Conservation (phyloP, 495 filamentous ascomycete genomes). For the Terfezia claveryi region DNA sequence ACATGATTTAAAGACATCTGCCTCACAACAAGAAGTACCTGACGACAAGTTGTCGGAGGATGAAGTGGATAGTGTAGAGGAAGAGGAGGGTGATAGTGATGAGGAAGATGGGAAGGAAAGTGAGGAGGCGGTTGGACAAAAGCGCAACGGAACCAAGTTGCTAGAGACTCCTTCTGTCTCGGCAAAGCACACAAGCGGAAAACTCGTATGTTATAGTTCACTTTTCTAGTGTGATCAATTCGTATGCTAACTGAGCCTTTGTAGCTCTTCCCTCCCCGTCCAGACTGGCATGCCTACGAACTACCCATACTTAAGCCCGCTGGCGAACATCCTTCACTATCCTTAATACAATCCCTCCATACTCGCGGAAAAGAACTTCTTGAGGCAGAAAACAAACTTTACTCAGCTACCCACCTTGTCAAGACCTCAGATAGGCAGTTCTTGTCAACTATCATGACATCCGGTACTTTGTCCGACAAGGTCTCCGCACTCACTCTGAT, state of each 20-base stretch:
- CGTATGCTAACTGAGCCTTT: slow-evolving; percentile 9
- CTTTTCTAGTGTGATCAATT: not conserved
- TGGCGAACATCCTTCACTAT: slow-evolving; percentile 29
- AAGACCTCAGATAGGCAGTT: slow-evolving; percentile 71
- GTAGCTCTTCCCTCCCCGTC: slow-evolving; percentile 50
- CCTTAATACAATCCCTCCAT: slow-evolving; percentile 49
- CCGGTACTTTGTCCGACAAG: slow-evolving; percentile 88
- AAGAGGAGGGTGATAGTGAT: slow-evolving; percentile 6
- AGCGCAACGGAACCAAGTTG: not conserved
- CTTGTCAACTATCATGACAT: slow-evolving; percentile 86
- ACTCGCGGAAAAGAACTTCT: slow-evolving; percentile 51
- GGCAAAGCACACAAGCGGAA: slow-evolving; percentile 4
- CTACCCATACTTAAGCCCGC: slow-evolving; percentile 33
- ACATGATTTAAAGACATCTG: not conserved
- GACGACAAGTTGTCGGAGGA: slow-evolving; percentile 11
- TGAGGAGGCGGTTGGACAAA: slow-evolving; percentile 2
- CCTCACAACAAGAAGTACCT: slow-evolving; percentile 4
- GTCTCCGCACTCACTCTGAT: slow-evolving; percentile 83
- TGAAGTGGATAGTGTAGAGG: too few species aligned
- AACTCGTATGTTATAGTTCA: slow-evolving; percentile 8
- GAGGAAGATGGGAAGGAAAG: slow-evolving; percentile 6
- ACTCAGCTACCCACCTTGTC: slow-evolving; percentile 29
- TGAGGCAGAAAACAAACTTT: slow-evolving; percentile 46
- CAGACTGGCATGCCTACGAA: slow-evolving; percentile 61
- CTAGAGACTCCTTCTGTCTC: not conserved